Conservation (phyloP, 1,284 basidiomycete genomes). For the Chalciporus sp. region DNA sequence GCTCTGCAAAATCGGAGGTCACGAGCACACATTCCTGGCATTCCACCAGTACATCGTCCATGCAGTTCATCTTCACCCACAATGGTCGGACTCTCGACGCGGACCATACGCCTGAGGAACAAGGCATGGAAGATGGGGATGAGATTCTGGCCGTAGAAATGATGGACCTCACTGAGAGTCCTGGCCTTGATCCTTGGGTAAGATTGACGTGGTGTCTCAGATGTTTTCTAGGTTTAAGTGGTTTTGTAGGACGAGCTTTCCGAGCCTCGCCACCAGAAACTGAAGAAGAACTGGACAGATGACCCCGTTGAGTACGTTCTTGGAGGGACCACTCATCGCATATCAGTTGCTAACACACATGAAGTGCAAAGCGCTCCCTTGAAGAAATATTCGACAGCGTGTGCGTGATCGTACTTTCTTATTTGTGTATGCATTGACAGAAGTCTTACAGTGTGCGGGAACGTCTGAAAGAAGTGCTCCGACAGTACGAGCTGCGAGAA, state of each 20-base stretch:
- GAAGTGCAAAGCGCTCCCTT: conserved; percentile 68
- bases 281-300: conserved; percentile 77
- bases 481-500: conserved; percentile 83
- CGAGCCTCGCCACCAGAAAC: conserved; percentile 61
- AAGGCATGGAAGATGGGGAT: conserved; percentile 80
- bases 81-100: conserved; percentile 72
- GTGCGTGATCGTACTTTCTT: conserved; percentile 45
- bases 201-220: conserved; percentile 30
- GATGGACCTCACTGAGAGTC: conserved; percentile 79
- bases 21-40: conserved; percentile 38
- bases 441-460: conserved; percentile 64
- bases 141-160: conserved; percentile 84
- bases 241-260: conserved; percentile 58
- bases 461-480: conserved; percentile 78
- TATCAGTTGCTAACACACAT: conserved; percentile 5
- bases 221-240: conserved; percentile 2
- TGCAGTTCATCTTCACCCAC: conserved; percentile 82
- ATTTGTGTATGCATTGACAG: conserved; percentile 10
- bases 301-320: conserved; percentile 67
- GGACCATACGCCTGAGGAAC: conserved; percentile 81
- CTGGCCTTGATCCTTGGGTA: conserved; percentile 62
- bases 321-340: neutral
- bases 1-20: conserved; percentile 48
- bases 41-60: conserved; percentile 37
- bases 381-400: conserved; percentile 81